Conservation (phyloP, 164 flowering plant species). For the Magnolia officinalis region DNA sequence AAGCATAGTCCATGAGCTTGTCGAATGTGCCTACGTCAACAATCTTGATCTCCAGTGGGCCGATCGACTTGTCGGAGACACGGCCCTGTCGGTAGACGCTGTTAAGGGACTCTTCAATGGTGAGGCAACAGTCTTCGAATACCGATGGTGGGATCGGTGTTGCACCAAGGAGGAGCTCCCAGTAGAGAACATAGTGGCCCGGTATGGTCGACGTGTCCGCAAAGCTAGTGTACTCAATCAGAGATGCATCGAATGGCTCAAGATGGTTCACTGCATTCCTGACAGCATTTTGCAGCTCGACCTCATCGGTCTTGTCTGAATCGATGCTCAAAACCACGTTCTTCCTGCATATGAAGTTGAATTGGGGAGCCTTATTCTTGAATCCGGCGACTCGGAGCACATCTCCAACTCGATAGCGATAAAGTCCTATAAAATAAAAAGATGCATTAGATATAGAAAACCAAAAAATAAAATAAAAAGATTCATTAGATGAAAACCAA, state of each 20-base stretch:
- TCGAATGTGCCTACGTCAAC: slow-evolving; percentile 87
- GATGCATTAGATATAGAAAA: background rate
- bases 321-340: slow-evolving; percentile 95
- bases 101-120: slow-evolving; percentile 84
- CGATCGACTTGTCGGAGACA: slow-evolving; percentile 78
- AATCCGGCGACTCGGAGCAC: slow-evolving; percentile 87
- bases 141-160: slow-evolving; percentile 76
- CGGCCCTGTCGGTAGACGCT: slow-evolving; percentile 87
- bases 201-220: slow-evolving; percentile 72
- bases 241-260: slow-evolving; percentile 60
- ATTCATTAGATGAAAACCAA: background rate
- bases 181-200: slow-evolving; percentile 87
- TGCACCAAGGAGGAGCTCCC: slow-evolving; percentile 72
- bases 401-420: slow-evolving; percentile 88
- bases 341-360: slow-evolving; percentile 84
- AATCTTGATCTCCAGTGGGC: slow-evolving; percentile 82
- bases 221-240: slow-evolving; percentile 87
- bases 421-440: slow-evolving; percentile 50
- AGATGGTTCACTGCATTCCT: slow-evolving; percentile 66
- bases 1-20: slow-evolving; percentile 94
- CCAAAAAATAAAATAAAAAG: background rate
- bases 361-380: slow-evolving; percentile 97
- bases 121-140: slow-evolving; percentile 79
- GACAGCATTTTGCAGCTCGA: slow-evolving; percentile 86
- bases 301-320: slow-evolving; percentile 92